Evolutionary conservation across 192 early-diverging fungal species (phyloP).

Genomic region (Umbelopsis vinacea): DNA sequence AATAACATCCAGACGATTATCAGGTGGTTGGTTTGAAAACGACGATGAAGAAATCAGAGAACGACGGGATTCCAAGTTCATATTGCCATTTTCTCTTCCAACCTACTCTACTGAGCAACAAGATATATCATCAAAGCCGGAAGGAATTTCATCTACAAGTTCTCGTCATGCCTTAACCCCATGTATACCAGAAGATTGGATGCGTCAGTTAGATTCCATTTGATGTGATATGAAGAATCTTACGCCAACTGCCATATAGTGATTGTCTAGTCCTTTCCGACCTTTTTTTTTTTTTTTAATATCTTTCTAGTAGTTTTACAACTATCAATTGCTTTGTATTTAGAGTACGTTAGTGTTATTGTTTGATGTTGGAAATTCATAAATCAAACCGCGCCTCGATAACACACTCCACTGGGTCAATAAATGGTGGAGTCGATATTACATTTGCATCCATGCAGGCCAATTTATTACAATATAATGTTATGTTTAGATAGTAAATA

Average conservation of each 20-base stretch:
- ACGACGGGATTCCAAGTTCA: conserved; percentile 54
- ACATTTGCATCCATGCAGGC: neutral
- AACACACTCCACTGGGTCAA: neutral
- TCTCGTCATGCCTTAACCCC: conserved; percentile 20
- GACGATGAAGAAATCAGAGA: conserved; percentile 40
- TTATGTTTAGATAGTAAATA: neutral
- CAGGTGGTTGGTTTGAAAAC: conserved; percentile 12
- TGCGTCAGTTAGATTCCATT: conserved; percentile 34
- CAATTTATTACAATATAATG: neutral
- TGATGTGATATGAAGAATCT: neutral
- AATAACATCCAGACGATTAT: neutral
- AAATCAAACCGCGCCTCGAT: neutral
- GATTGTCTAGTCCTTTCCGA: no score
- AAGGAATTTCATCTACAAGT: neutral
- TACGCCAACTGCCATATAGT: neutral
- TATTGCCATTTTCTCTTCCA: conserved; percentile 67
- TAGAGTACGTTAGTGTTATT: no score
- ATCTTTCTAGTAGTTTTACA: no score
- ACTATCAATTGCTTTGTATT: no score
- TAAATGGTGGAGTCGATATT: neutral
- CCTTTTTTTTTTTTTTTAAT: no score
- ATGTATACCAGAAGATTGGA: conserved; percentile 40
- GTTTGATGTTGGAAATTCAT: neutral
- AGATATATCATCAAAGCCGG: neutral
- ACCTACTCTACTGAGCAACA: conserved; percentile 48